Evolutionary conservation across 805 yeast genomes (phyloP), one percentile per base, ranked within the genome.

Genomic region (Dipodascus albidus): DNA sequence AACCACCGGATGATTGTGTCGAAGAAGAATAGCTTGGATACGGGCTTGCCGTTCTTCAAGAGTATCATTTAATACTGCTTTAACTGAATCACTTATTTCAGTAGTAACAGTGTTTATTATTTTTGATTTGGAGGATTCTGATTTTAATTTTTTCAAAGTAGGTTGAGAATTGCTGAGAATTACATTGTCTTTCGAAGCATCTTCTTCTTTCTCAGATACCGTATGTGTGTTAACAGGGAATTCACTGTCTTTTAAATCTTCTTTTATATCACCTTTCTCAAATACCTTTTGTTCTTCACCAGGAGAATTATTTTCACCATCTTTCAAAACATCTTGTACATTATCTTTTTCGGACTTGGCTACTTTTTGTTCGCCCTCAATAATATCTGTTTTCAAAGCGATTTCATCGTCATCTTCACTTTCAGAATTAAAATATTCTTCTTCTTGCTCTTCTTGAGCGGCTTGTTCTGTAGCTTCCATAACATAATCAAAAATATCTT

Each of bases 391-490:
- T n/a, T n/a, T n/a, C n/a, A n/a, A n/a, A n/a, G n/a, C 49, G n/a
- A 49, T 20, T 1, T 31, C 54, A 4, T 44, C 54, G 8, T 52
- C 55, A 20, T 35, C 58, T 15, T 55, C 57, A 27, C 56, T 60
- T 22, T 50, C 55, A 22, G 24, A 58, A 52, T 52, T 58, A 44
- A 41, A 49, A 14, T 11, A 14, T 3, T 14, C 49, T 35, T 55
- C 57, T 6, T 23, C 50, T 14, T 48, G 56, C 21, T 48, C 56
- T 8, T 56, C 59, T 6, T 51, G 52, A 9, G 53, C 47, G 42
- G 60, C 67, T 50, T 57, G 54, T 23, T 63, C 55, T 8, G 48
- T 48, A 47, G 53, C 44, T 38, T 38, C 44, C 44, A 38, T 38
- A n/a, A 38, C 49, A n/a, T 21, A 23, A 41, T 11, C 15, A 2